A percentile compares a stretch with the other conserved stretches of the same genome.
Conservation (phyloP, 2,329 filamentous ascomycete genomes). For the Fusarium caatingaense region DNA sequence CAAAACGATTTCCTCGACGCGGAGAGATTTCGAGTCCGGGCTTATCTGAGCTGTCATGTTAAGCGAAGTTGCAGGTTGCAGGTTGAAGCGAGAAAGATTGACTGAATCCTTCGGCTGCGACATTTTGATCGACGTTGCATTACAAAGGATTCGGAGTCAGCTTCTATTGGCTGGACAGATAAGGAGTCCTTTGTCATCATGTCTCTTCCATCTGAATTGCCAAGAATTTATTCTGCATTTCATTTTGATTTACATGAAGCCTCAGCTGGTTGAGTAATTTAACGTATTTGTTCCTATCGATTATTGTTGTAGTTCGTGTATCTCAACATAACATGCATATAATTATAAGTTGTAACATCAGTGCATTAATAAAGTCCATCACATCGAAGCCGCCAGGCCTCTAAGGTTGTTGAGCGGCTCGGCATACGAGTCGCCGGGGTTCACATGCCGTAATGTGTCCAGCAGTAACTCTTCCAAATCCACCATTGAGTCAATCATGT, state of each 20-base stretch:
- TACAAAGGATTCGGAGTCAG: neutral
- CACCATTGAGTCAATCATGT: conserved; percentile 13
- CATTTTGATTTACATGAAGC: neutral
- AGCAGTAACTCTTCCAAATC: conserved; percentile 15
- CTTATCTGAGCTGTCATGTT: neutral
- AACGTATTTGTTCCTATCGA: neutral
- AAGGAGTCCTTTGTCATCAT: conserved; percentile 1
- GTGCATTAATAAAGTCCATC: neutral
- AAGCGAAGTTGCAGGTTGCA: neutral
- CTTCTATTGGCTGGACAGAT: neutral
- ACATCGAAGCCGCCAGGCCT: neutral
- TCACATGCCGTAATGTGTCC: conserved; percentile 9
- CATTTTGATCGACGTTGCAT: neutral
- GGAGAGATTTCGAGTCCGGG: neutral
- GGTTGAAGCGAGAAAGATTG: neutral
- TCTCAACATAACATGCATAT: neutral
- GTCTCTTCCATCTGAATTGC: too few relatives aligned
- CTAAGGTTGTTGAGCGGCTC: neutral
- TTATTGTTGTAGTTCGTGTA: neutral
- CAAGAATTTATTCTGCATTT: neutral
- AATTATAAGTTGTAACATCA: neutral
- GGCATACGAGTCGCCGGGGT: neutral
- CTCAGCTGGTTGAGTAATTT: neutral
- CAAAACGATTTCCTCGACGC: conserved; percentile 10
- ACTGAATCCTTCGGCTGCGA: neutral